Base-by-base conservation (phyloP, 768 basidiomycete species). In the Postia placenta region DNA sequence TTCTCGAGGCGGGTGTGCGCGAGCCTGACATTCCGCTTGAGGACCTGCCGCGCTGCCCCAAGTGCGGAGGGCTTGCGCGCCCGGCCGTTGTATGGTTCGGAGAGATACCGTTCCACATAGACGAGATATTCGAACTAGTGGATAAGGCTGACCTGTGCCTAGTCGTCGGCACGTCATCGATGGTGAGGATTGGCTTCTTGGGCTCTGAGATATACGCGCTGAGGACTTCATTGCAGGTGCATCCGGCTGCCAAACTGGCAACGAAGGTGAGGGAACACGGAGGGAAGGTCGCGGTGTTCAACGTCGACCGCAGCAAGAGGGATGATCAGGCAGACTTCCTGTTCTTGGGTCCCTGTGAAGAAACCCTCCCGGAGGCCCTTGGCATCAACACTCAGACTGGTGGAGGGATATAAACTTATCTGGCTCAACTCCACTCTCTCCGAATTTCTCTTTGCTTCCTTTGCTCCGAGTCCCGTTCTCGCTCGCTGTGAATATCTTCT, bases 321-420 rank as follows among this genome's bases (percentile, higher is more conserved):
- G 73, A 74, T 40, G 55, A 62, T 11, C 55, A 68, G 1, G 74
- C 74, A 0, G 72, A 78, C 56, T 80, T 74, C 53, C 58, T 76
- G 22, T 77, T 80, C 57, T 48, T 72, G 14, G 74, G 76, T 1
- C 67, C 71, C 35, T 81, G 77, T 57, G 75, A 74, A 56, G 65
- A 72, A 27, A 68, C 62, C 4, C 58, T 80, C 26, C 69, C 74
- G 1, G 56, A 62, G 39, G 73, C 67, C 11, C 61, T 64, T 45
- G 3, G 69, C 62, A 42, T 68, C 68, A 27, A 65, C 30, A 33
- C n/a, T n/a, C n/a, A n/a, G n/a, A n/a, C n/a, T n/a, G n/a, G n/a
- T n/a, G n/a, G n/a, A n/a, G n/a, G n/a, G n/a, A n/a, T n/a, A n/a
- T n/a, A n/a, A n/a, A n/a, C n/a, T n/a, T n/a, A n/a, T n/a, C n/a